Conservation (phyloP, 2,329 filamentous ascomycete species). For the Neonectria magnoliae region DNA sequence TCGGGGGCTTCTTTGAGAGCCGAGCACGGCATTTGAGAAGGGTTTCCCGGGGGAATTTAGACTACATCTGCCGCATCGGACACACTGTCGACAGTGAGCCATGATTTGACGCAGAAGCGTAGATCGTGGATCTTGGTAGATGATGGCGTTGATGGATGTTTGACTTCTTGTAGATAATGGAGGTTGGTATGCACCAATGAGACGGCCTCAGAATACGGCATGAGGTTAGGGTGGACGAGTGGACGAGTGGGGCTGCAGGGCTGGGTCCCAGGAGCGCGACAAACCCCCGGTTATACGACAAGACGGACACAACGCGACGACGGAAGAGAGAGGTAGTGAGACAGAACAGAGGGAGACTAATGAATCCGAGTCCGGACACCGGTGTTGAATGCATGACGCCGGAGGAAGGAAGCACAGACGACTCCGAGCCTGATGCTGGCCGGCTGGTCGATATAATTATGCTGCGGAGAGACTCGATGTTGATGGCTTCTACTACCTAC, state of each 20-base stretch:
- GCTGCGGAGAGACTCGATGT: not conserved
- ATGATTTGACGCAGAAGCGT: not conserved
- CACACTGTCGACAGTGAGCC: not conserved
- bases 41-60: not conserved
- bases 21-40: not conserved
- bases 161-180: not conserved
- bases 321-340: not conserved
- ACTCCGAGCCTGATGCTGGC: constrained; percentile 6
- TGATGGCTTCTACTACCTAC: not conserved
- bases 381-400: not conserved
- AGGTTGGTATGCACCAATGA: constrained; percentile 12
- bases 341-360: not conserved
- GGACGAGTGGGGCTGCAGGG: constrained; percentile 1
- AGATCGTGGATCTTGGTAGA: constrained; percentile 4
- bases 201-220: constrained; percentile 20
- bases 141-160: constrained; percentile 1
- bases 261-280: not conserved
- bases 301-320: not conserved
- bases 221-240: constrained; percentile 18
- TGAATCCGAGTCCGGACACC: not conserved
- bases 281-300: not conserved
- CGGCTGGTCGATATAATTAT: not conserved
- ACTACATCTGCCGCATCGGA: not conserved
- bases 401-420: not conserved
- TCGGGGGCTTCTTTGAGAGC: not conserved